Evolutionary conservation across 169 alveolate species (phyloP).

Genomic region (Plasmodium adleri): DNA sequence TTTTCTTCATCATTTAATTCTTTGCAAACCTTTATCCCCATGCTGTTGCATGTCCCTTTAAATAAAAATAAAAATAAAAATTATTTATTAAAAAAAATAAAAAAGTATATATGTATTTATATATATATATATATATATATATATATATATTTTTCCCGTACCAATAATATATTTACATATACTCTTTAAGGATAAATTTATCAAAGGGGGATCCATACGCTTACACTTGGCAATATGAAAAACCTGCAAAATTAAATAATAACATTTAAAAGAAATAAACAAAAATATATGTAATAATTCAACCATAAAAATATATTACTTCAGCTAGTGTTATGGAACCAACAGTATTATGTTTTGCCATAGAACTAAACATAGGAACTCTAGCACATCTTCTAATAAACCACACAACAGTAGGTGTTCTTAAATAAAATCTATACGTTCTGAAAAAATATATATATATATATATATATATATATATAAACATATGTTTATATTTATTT

Average conservation of each 20-base stretch:
- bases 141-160: slow-evolving; percentile 59
- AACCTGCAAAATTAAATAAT: slow-evolving; percentile 78
- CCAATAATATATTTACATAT: slow-evolving; percentile 81
- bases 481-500: background rate
- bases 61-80: background rate
- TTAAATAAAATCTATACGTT: slow-evolving; percentile 87
- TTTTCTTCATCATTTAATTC: slow-evolving; percentile 85
- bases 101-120: background rate
- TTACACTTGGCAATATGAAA: slow-evolving; percentile 90
- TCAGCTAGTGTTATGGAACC: slow-evolving; percentile 92
- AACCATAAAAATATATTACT: slow-evolving; percentile 43
- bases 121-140: background rate
- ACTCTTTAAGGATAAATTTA: slow-evolving; percentile 83
- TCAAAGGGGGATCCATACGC: slow-evolving; percentile 89
- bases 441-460: slow-evolving; percentile 45
- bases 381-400: slow-evolving; percentile 91
- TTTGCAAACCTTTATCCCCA: slow-evolving; percentile 86
- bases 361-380: slow-evolving; percentile 89
- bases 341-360: slow-evolving; percentile 87
- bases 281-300: background rate
- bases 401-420: slow-evolving; percentile 93
- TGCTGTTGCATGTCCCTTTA: slow-evolving; percentile 84
- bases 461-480: too few relatives aligned
- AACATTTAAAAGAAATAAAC: background rate
- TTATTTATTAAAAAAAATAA: background rate